Base-by-base conservation (phyloP, 2,329 filamentous ascomycete genomes). In the Aspergillus japonicus region DNA sequence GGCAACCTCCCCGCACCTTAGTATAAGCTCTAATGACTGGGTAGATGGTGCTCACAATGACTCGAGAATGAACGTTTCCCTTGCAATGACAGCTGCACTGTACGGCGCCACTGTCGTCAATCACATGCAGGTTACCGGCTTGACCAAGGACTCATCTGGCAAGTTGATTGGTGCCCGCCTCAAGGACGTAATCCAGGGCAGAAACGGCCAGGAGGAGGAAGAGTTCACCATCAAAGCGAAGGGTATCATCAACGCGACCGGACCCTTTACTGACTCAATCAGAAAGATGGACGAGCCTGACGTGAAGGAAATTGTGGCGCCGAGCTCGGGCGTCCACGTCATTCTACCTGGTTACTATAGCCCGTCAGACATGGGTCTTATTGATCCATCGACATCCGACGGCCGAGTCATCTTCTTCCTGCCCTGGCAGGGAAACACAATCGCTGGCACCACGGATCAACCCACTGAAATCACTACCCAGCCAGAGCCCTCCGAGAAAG, bases 381-480 rank as follows among this genome's bases (percentile, higher is more conserved):
- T 96, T 68, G 92, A 96, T 69, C 91, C 92, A 5, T 87, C 87
- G 47, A 95, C 92, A 2, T 96, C 91, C 1, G 92, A 96, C 71
- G 92, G 92, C 21, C 86, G 92, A 73, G 92, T 96, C 53, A 94
- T 96, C 71, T 96, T 96, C 85, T 96, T 96, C 83, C 82, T 96
- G 47, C 92, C 92, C 23, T 96, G 92, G 92, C 91, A 96, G 78
- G 91, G 91, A 52, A 95, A 95, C 78, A 96, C 91, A 14, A 95
- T 96, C 71, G 92, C 91, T 50, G 92, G 92, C 62, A 96, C 92
- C 5, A 96, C 91, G 7, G 92, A 96, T 72, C 88, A 89, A 44
- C 87, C 91, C 3, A 89, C 88, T 42, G 79, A 83, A 31, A 91
- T 96, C 66, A 85, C 85, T 5, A 81, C 83, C 47, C 89, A 94